Evolutionary conservation across 805 yeast species (phyloP), one percentile per base, ranked within the genome.

Genomic region (Hemisphaericaspora nanyangensis): DNA sequence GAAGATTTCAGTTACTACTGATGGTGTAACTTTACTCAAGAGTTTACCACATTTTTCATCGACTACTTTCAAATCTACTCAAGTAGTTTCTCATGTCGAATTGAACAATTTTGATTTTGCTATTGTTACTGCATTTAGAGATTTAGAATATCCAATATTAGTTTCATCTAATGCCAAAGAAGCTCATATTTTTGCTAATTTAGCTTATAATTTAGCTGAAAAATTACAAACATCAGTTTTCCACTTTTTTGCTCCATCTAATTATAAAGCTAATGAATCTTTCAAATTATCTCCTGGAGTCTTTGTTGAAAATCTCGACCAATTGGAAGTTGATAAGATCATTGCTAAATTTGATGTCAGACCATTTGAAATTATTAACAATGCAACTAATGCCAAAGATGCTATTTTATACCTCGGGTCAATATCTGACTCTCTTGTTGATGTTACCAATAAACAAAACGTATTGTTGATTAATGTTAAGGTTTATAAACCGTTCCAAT

Each of bases 401-500:
- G 76, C 81, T 1, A 58, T 84, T 13, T 71, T 88, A 15, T 69
- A 80, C 35, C 69, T 88, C 44, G 93, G 95, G 38, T 72, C 79
- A 37, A 68, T 77, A 31, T 65, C 63, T 17, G 60, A 64, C 4
- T 67, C 66, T 12, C 63, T 82, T 34, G 51, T 71, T 4, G 46
- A 58, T 8, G 68, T 71, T n/a, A 61, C 65, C 19, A 51, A 58
- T 17, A 50, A 60, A 25, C 60, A 65, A 25, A 55, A 60, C 31
- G 65, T 69, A 15, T 75, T 80, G 30, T 55, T 84, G 24, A 60
- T 85, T 32, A 63, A 77, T 7, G 68, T 86, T 33, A 77, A 82
- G 29, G 76, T 77, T 24, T 84, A 83, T 66, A 77, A 87, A 52
- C 95, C 96, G 3, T 85, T 89, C 67, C 63, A 72, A 43, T 67